Base-by-base conservation (phyloP, 1,284 basidiomycete genomes). In the Pulchroboletus neoregius region DNA sequence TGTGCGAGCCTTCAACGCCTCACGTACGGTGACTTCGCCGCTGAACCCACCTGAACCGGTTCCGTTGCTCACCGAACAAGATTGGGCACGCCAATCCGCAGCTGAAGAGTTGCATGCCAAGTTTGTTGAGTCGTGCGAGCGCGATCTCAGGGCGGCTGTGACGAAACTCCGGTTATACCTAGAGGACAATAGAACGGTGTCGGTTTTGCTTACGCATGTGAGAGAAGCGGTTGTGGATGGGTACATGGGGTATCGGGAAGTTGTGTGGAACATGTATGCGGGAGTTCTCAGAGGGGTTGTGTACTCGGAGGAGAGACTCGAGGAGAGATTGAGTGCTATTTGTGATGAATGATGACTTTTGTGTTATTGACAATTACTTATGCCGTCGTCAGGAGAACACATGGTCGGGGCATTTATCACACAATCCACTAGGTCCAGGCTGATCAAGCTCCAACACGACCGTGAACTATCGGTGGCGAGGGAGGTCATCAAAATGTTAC, bases 161-260 rank as follows among this genome's bases (percentile, higher is more conserved):
- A 72, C 65, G 6, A 72, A 79, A 39, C 66, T 93, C 54, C 72
- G 76, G 59, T 58, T 89, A 46, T 95, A 93, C 61, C 74, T 96
- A 11, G 83, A 87, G 53, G 88, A 92, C 54, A 75, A 79, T 54
- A 76, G 85, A 49, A 91, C 91, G 6, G 87, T 87, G 27, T 71
- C 71, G 2, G 83, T 94, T 4, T 68, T 95, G 40, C 66, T 94
- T 15, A 79, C 80, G 22, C 91, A 93, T 54, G 75, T 89, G 16
- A 73, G 81, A 60, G 87, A 84, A 38, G 76, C 80, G n/a, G 77
- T 94, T 13, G 74, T 82, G 48, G 83, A 87, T 46, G 76, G 76
- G 31, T 94, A 93, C 66, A 71, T 74, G 50, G 73, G 75, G 31
- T 93, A 91, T 68, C 72, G 82, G 58, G 79, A 74, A 9, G 65